Conservation (phyloP, 2,329 filamentous ascomycete genomes). For the Lasiodiplodia sp. region DNA sequence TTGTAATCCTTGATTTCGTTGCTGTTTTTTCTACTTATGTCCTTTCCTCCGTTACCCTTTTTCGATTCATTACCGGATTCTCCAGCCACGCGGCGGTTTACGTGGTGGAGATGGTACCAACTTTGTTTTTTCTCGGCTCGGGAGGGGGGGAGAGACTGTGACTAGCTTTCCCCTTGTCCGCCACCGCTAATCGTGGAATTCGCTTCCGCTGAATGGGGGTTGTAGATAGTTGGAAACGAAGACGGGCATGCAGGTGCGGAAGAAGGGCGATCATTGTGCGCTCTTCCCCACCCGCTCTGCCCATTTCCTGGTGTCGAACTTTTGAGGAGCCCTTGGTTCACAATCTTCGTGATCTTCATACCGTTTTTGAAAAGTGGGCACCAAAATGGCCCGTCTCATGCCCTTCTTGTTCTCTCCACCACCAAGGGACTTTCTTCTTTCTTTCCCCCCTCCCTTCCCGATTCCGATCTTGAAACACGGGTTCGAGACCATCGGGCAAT, state of each 20-base stretch:
- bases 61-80: not conserved
- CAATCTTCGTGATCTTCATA: not conserved
- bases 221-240: constrained; percentile 18
- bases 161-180: not conserved
- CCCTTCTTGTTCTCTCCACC: not conserved
- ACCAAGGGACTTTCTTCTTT: not conserved
- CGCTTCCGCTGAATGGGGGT: not conserved
- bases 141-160: not conserved
- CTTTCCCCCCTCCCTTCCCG: not conserved
- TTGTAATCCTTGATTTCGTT: constrained; percentile 16
- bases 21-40: not conserved
- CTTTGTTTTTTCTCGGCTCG: not conserved
- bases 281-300: too few species aligned
- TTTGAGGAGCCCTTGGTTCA: not conserved
- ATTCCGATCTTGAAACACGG: not conserved
- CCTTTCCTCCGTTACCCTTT: not conserved
- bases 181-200: not conserved
- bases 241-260: not conserved
- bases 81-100: not conserved
- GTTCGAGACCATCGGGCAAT: not conserved
- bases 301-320: not conserved
- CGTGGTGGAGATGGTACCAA: not conserved
- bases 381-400: not conserved
- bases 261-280: not conserved
- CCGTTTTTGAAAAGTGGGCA: not conserved